Evolutionary conservation across 306 rosid genomes (phyloP).

Genomic region (Sechiopsis laciniata): DNA sequence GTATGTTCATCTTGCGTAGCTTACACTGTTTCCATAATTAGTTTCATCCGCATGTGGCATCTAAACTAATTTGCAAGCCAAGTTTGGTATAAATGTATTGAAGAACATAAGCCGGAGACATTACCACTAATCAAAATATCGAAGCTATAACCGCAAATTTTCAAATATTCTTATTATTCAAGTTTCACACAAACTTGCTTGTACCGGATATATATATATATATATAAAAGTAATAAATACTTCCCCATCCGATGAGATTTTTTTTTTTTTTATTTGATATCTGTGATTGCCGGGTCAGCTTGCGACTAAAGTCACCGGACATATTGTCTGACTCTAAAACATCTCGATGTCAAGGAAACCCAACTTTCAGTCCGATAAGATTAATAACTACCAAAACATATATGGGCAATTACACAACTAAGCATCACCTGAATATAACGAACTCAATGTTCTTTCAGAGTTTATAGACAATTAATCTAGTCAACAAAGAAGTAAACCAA

Average conservation of each 20-base stretch:
- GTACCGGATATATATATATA: too few relatives aligned
- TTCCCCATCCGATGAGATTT: too few relatives aligned
- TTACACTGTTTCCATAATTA: slow-evolving; percentile 11
- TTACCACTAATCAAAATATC: not conserved
- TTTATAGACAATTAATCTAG: slow-evolving; percentile 1
- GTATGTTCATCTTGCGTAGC: slow-evolving; percentile 7
- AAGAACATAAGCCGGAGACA: slow-evolving; percentile 3
- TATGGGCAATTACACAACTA: not conserved
- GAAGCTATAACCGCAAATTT: not conserved
- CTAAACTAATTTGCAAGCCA: not conserved
- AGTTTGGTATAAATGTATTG: not conserved
- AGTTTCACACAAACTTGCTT: too few relatives aligned
- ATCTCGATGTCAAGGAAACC: too few relatives aligned
- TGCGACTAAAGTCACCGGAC: too few relatives aligned
- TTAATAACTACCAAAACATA: not conserved
- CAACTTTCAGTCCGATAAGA: not conserved
- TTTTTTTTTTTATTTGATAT: too few relatives aligned
- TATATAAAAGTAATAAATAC: too few relatives aligned
- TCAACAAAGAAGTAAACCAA: not conserved
- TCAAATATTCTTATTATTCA: slow-evolving; percentile 10
- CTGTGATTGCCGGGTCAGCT: too few relatives aligned
- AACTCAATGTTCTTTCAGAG: slow-evolving; percentile 1
- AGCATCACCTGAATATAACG: not conserved
- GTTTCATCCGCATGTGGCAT: not conserved
- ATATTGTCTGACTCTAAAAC: too few relatives aligned